Percentiles rank a stretch among this genome's conserved stretches.
Conservation (phyloP, 192 early-diverging fungal species). For the Globomyces pollinis-pini region DNA sequence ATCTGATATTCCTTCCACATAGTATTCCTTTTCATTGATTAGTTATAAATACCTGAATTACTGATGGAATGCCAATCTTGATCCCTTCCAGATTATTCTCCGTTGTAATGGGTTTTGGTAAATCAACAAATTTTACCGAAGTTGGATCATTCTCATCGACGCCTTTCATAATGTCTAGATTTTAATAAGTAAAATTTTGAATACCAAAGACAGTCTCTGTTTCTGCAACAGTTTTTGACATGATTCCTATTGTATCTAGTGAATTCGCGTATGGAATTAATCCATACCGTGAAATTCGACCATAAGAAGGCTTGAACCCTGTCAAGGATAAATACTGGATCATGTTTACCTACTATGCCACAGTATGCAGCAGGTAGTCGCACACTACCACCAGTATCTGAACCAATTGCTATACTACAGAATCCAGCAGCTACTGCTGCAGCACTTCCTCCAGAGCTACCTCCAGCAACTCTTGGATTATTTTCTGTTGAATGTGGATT, state of each 20-base stretch:
- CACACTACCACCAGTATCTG: slow-evolving; percentile 94
- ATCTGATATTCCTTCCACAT: slow-evolving; percentile 60
- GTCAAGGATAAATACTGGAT: no score
- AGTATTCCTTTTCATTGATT: slow-evolving; percentile 73
- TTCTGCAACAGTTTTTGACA: slow-evolving; percentile 55
- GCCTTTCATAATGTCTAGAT: slow-evolving; percentile 46
- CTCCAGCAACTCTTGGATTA: slow-evolving; percentile 57
- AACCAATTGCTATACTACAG: slow-evolving; percentile 72
- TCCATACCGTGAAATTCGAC: slow-evolving; percentile 74
- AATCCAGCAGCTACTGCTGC: slow-evolving; percentile 78
- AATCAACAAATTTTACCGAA: slow-evolving; percentile 27
- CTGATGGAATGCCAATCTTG: slow-evolving; percentile 56
- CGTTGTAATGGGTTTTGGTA: slow-evolving; percentile 13
- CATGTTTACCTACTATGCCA: no score
- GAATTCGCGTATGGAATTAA: slow-evolving; percentile 80
- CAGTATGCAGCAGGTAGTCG: slow-evolving; percentile 88
- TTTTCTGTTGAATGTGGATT: slow-evolving; percentile 18
- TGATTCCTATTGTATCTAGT: slow-evolving; percentile 81
- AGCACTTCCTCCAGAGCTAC: slow-evolving; percentile 87
- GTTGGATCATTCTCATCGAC: slow-evolving; percentile 61
- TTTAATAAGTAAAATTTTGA: background rate
- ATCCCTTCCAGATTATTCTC: no score
- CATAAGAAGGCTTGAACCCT: slow-evolving; percentile 92
- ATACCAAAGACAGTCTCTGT: slow-evolving; percentile 54
- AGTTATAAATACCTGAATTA: slow-evolving; percentile 11